A percentile compares a stretch with the other conserved stretches of the same genome.
Evolutionary conservation across 2,329 filamentous ascomycete species (phyloP).

Genomic region (Grosmannia serpens): DNA sequence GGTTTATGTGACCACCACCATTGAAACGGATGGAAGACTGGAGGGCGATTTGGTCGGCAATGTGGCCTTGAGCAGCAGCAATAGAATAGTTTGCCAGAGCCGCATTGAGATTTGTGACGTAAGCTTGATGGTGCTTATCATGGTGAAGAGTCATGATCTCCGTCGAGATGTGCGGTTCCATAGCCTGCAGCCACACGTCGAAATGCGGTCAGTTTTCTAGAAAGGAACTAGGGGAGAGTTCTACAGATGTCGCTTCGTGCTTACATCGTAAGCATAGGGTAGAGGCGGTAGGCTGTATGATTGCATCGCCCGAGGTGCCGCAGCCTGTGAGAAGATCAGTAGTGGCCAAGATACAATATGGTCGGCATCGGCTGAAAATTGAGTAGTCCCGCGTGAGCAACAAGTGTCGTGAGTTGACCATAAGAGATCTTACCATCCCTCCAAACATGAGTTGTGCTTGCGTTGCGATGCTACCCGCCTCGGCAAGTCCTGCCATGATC

Average conservation of each 20-base stretch:
- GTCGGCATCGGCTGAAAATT: too few relatives aligned
- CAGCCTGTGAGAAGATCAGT: neutral
- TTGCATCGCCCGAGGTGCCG: neutral
- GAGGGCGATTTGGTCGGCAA: slow-evolving; percentile 48
- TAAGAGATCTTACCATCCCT: neutral
- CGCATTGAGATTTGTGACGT: slow-evolving; percentile 79
- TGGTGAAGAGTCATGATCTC: slow-evolving; percentile 96
- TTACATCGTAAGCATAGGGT: slow-evolving; percentile 21
- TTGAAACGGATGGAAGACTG: slow-evolving; percentile 55
- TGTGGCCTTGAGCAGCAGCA: slow-evolving; percentile 39
- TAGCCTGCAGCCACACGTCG: slow-evolving; percentile 19
- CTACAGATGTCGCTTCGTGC: neutral
- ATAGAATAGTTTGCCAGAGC: slow-evolving; percentile 58
- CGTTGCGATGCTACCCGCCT: neutral
- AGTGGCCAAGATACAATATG: neutral
- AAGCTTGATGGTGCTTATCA: slow-evolving; percentile 88
- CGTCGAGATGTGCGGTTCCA: slow-evolving; percentile 62
- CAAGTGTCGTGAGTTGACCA: too few relatives aligned
- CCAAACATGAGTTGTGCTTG: neutral
- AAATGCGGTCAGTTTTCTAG: neutral
- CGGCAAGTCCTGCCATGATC: neutral
- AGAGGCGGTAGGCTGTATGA: slow-evolving; percentile 10
- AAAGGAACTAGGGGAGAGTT: neutral
- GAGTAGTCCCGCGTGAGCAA: too few relatives aligned
- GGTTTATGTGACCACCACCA: slow-evolving; percentile 56